Evolutionary conservation across 2,329 filamentous ascomycete species (phyloP), one percentile per base, ranked within the genome.

Genomic region (Fusarium poae): DNA sequence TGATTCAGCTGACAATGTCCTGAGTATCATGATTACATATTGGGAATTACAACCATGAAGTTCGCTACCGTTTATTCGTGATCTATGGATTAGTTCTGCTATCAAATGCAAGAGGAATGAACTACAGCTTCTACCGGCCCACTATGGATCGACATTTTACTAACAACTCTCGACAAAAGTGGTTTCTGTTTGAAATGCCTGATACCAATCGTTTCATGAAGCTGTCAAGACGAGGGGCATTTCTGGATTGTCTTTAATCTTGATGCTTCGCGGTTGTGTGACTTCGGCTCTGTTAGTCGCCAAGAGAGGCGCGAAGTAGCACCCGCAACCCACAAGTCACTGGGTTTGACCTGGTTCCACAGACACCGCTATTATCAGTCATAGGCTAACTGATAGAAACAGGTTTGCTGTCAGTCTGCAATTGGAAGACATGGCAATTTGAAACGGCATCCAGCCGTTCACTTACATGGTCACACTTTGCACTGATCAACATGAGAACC

Each of bases 351-450:
- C 64, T 66, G 30, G 55, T 55, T 39, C 43, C 37, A 59, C 53
- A 55, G 70, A 67, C 67, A 71, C 62, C 65, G 67, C 61, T 44
- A 71, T 72, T 70, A 40, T 61, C 65, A 70, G 67, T 67, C 58
- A 71, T 51, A 57, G 21, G 30, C 61, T 55, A 57, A 60, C 55
- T 63, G 60, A 65, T 51, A 54, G 56, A 56, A 46, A 67, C 53
- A 61, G 62, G 53, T 67, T 61, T 61, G 64, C 57, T 59, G 56
- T 55, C 61, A 59, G 35, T 46, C 12, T 68, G 55, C 25, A 49
- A 48, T 54, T 59, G 52, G 58, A 40, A 45, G 54, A 53, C 42
- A 53, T 54, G 52, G 46, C 37, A 54, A 44, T 59, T 54, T 55
- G 59, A 53, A 54, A 43, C 50, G 40, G 21, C 25, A 53, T 32